A percentile compares a stretch with the other conserved stretches of the same genome.
Evolutionary conservation across 805 yeast genomes (phyloP).

Genomic region (Metahyphopichia silvanorum): DNA sequence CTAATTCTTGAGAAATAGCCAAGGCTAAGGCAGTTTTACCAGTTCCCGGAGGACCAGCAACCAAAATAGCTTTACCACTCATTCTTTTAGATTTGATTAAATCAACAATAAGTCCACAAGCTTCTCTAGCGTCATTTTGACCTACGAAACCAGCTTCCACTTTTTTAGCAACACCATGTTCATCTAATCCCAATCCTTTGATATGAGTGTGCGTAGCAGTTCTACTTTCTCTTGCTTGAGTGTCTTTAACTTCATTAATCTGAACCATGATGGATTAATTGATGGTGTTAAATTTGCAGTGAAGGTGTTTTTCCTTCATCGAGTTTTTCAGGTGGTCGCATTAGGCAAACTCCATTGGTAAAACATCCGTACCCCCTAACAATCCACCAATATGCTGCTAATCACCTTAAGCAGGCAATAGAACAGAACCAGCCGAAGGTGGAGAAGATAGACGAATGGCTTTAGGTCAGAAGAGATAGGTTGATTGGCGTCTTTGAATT

Average conservation of each 20-base stretch:
- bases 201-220: conserved; percentile 98
- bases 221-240: conserved; percentile 52
- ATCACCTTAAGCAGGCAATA: no score
- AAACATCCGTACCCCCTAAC: no score
- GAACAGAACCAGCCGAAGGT: no score
- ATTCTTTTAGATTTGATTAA: conserved; percentile 87
- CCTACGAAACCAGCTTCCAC: conserved; percentile 90
- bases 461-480: no score
- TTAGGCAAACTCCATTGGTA: no score
- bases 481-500: no score
- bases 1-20: conserved; percentile 93
- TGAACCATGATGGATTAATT: conserved; percentile 63
- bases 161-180: conserved; percentile 76
- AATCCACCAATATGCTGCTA: no score
- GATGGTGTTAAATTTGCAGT: no score
- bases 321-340: no score
- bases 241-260: conserved; percentile 71
- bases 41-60: conserved; percentile 98
- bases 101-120: conserved; percentile 93
- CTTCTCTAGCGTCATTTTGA: conserved; percentile 75
- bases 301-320: no score
- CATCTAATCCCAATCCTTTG: conserved; percentile 92
- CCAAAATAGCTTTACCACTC: conserved; percentile 92
- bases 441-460: no score
- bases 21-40: conserved; percentile 97